phyloP scores from a whole-genome alignment of 805 yeast species.

The Brettanomyces bruxellensis region DNA sequence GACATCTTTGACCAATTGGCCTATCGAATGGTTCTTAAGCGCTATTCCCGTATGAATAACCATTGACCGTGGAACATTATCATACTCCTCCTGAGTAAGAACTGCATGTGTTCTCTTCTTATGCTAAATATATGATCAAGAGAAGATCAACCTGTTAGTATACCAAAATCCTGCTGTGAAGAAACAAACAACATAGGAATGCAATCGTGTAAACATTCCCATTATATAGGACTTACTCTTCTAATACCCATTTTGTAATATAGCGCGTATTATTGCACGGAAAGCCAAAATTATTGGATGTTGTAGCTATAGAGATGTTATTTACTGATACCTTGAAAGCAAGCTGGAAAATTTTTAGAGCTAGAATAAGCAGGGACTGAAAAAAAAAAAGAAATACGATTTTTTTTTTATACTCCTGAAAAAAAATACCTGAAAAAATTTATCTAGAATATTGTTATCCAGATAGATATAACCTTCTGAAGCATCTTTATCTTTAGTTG shows the following conservation, averaged over 20 bases:
- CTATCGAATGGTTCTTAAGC: conserved; percentile 67
- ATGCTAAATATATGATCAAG: conserved; percentile 23
- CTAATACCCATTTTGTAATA: conserved; percentile 21
- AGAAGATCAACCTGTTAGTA: too few relatives aligned
- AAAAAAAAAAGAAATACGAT: neutral
- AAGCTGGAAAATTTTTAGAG: conserved; percentile 3
- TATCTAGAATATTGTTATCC: neutral
- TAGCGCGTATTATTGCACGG: too few relatives aligned
- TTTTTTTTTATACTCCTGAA: neutral
- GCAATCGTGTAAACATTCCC: too few relatives aligned
- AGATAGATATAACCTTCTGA: neutral
- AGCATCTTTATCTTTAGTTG: too few relatives aligned
- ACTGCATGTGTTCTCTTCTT: conserved; percentile 84
- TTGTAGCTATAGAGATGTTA: too few relatives aligned
- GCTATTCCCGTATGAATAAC: conserved; percentile 77
- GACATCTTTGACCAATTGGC: conserved; percentile 80
- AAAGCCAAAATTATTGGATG: too few relatives aligned
- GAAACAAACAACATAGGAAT: too few relatives aligned
- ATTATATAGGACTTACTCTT: conserved; percentile 22
- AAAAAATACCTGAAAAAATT: neutral
- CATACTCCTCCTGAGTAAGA: conserved; percentile 52
- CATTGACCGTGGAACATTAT: conserved; percentile 86
- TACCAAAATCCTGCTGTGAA: too few relatives aligned
- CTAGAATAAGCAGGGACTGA: neutral
- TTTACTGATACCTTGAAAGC: neutral